Conservation (phyloP, 2,329 filamentous ascomycete species). For the Aotearoamyces nothofagi region DNA sequence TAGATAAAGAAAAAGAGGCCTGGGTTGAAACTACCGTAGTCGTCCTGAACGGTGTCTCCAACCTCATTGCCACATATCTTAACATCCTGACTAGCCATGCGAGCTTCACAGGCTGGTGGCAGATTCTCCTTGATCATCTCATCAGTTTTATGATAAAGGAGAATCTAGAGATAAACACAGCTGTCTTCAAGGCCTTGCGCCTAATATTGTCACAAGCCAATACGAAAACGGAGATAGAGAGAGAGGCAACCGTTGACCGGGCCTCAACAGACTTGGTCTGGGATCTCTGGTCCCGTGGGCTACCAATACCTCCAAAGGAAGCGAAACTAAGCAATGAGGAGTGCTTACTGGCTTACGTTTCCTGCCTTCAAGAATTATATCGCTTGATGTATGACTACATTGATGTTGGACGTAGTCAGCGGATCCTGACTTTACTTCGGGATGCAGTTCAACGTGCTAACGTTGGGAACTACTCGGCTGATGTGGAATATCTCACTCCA, state of each 20-base stretch:
- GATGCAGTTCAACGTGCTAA: constrained; percentile 58
- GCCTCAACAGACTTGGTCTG: constrained; percentile 46
- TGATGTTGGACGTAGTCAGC: constrained; percentile 42
- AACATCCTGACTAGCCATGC: constrained; percentile 50
- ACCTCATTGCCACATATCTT: constrained; percentile 62
- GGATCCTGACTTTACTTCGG: constrained; percentile 57
- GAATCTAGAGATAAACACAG: constrained; percentile 56
- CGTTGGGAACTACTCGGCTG: constrained; percentile 50
- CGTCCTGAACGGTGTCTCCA: constrained; percentile 57
- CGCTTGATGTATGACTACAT: constrained; percentile 53
- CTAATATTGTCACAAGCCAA: constrained; percentile 37
- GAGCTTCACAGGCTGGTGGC: constrained; percentile 62
- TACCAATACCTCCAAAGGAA: constrained; percentile 33
- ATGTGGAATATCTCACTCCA: constrained; percentile 58
- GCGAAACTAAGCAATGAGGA: constrained; percentile 54
- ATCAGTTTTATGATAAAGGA: constrained; percentile 45
- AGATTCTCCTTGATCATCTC: constrained; percentile 55
- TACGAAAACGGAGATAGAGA: constrained; percentile 31
- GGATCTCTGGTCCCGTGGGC: constrained; percentile 52
- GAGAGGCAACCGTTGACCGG: constrained; percentile 21
- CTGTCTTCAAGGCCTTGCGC: constrained; percentile 51
- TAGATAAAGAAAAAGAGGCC: constrained; percentile 30
- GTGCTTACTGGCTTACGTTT: constrained; percentile 73
- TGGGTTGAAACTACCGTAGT: constrained; percentile 66
- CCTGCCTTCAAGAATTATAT: constrained; percentile 64